Base-by-base conservation (phyloP, 306 rosid genomes). In the Corylus heterophylla region DNA sequence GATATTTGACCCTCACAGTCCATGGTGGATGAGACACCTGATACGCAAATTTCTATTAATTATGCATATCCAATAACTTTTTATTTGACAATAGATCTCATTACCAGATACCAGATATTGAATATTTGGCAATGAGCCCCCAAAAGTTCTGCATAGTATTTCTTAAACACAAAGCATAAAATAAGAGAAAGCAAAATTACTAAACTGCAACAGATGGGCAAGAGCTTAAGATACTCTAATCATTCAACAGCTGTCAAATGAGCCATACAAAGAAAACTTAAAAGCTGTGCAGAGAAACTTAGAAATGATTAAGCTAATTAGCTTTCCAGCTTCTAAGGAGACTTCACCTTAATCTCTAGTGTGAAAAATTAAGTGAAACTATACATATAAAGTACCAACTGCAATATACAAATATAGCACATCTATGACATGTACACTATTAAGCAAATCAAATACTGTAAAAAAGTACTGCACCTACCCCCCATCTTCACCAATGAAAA, bases 1-100 rank as follows among this genome's bases (percentile, higher is more conserved):
- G 86, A 86, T 80, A 92, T 87, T 79, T 95, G 98, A 80, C 76
- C 83, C 85, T 90, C 88, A 62, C 97, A 95, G 67, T 89, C 92
- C 67, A 29, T 42, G 54, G 88, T 9, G 78, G 96, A 91, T 58
- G 94, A 89, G 82, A 87, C 91, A 78, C 98, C 98, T 90, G 82
- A 67, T 62, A 55, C 71, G 62, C 68, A 74, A 74, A 58, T 74
- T 59, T 59, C 12, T 58, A 74, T 8, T 56, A 75, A 64, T 17
- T 25, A 78, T 56, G 52, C 14, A 64, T 3, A 59, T 12, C 52
- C 12, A 39, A 67, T 37, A 4, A 29, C 6, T 62, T 29, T 29
- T 6, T 27, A 67, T 67, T 17, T 42, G 7, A 18, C 4, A 4
- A 67, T 5, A 2, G 29, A 42, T 67, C 72, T 67, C 50, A 67